Evolutionary conservation across 179 eudicot genomes (phyloP), one percentile per base, ranked within the genome.

Genomic region (Gypsophila paniculata): DNA sequence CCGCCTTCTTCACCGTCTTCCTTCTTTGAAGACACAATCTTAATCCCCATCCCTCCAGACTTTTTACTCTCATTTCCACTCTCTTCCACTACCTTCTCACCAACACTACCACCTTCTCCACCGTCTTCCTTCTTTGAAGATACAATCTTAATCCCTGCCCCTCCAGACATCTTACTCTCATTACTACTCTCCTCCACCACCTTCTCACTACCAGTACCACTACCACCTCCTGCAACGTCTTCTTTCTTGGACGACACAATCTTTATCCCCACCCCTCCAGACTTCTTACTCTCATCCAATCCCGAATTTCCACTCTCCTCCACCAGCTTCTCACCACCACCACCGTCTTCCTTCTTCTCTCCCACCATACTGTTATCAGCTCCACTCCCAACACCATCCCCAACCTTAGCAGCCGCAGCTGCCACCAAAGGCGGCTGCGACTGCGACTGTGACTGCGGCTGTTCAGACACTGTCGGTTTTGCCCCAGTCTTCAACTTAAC

Each of bases 401-500:
- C 77, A 66, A 63, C 79, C 75, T 69, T 79, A 29, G 82, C 29
- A 52, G 79, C 89, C 48, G 81, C 26, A n/a, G n/a, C n/a, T 52
- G 81, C 89, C 49, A 80, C 42, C 59, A 68, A 29, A 17, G 8
- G 6, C 4, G 38, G 36, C 32, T 67, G 70, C 8, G 69, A 18
- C 22, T 22, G 36, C 2, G 57, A 15, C 32, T 39, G 52, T 12
- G 69, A 18, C 22, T 22, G 36, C 2, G 57, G 26, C 32, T 39
- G 52, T 12, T 46, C 36, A 15, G 58, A 34, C 34, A 57, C 61
- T 42, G 83, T 77, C 38, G 88, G 77, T 69, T 87, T 89, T 22
- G 83, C 81, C 55, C 78, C 70, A 68, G 81, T 66, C 80, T 83
- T 89, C 18, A 89, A 77, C 82, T 82, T 89, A n/a, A 89, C 79